These are phyloP conservation scores for Miscanthus lutarioriparius DNA, from an alignment of 176 grass and related monocot genomes.

Conservation along the genomic window DNA sequence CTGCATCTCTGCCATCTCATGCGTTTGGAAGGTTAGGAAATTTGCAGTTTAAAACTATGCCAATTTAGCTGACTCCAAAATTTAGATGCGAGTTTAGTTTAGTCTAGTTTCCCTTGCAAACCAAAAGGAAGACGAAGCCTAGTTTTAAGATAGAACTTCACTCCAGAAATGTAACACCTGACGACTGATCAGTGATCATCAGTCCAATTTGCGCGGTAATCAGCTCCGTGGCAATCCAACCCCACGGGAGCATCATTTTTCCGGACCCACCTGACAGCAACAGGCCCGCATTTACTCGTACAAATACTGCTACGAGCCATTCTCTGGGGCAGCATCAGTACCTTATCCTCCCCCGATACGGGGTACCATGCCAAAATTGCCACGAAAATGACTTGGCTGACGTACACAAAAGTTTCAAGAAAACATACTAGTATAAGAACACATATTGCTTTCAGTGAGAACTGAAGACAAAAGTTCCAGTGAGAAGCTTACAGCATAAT, in stretches of 20 bases:
- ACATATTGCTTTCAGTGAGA: neutral
- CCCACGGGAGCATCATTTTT: neutral
- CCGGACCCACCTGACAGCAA: neutral
- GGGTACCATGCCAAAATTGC: constrained; percentile 2
- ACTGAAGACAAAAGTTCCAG: neutral
- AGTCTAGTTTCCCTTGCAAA: neutral
- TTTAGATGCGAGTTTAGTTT: neutral
- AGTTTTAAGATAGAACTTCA: neutral
- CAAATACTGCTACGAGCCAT: neutral
- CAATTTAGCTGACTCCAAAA: neutral
- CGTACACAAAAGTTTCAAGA: too few relatives aligned
- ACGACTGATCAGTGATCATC: neutral
- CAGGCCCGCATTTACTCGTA: constrained; percentile 3
- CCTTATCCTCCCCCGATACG: constrained; percentile 6
- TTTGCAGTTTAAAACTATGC: neutral
- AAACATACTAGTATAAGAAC: neutral
- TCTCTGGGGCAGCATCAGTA: neutral
- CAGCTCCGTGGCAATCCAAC: neutral
- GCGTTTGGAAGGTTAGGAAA: neutral
- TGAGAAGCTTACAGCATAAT: neutral
- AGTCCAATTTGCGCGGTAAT: neutral
- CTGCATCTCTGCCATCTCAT: too few relatives aligned
- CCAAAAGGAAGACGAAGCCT: neutral
- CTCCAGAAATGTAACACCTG: neutral
- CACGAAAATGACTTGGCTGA: constrained; percentile 1